Evolutionary conservation across 202 grass and related monocot genomes (phyloP), one percentile per base, ranked within the genome.

Genomic region (Brachypodium distachyon): DNA sequence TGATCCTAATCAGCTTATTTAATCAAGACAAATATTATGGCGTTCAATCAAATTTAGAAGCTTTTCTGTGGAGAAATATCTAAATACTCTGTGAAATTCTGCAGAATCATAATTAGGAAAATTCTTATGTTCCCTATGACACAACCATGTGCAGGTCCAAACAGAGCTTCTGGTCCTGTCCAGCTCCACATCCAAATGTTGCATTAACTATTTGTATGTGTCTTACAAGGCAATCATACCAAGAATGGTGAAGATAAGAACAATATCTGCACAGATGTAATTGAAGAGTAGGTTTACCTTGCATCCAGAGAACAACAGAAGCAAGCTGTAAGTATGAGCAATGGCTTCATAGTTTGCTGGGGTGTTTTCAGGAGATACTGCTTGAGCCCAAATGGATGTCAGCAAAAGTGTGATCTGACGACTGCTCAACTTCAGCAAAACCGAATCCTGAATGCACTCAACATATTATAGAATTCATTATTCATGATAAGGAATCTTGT

Each of bases 271-370:
- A 21, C 16, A 28, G 28, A 19, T 53, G 29, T 19, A 48, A 49
- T 49, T 23, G 47, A 38, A 67, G 44, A 44, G n/a, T 73, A 72
- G 72, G 44, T 46, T 79, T 91, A 99, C 96, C 92, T 96, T 99
- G 75, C 72, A 67, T 85, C 90, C 86, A 83, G 87, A 93, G 77
- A 99, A 99, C 46, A 99, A 74, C 44, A 99, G 73, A 70, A 87
- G 83, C 78, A 99, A 83, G 76, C 96, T 90, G 81, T 96, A 99
- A 58, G 92, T 92, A 85, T 99, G 87, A 81, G 92, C 96, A 87
- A 99, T 96, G 40, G 96, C 96, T 93, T 99, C 92, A 77, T 96
- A 99, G 57, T 96, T 99, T 42, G 87, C 78, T 65, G 92, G 96
- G 87, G 77, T 80, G 78, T 96, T 99, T 83, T 83, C 72, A 73